phyloP scores from a whole-genome alignment of 2,329 filamentous ascomycete species.

The Claviceps paspali region DNA sequence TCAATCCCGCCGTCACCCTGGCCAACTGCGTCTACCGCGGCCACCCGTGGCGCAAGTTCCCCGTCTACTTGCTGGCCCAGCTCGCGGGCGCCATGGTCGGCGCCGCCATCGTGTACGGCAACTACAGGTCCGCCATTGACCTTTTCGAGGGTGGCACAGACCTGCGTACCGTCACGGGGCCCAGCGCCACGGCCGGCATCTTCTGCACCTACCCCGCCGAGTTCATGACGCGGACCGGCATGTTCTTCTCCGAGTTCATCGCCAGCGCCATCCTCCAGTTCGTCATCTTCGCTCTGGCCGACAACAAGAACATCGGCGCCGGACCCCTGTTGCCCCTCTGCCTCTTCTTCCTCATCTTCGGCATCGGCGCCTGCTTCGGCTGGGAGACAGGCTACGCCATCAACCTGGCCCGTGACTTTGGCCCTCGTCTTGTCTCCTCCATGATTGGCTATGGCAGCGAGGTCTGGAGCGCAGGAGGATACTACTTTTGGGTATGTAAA shows the following conservation, averaged over 20 bases:
- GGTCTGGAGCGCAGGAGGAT: constrained; percentile 51
- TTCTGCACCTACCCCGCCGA: constrained; percentile 58
- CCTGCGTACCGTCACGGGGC: constrained; percentile 43
- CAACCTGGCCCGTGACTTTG: constrained; percentile 58
- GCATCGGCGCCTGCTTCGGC: constrained; percentile 57
- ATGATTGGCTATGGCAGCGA: constrained; percentile 52
- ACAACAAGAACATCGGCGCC: constrained; percentile 39
- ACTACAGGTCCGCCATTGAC: constrained; percentile 51
- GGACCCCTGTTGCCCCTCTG: constrained; percentile 41
- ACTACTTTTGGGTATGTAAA: constrained; percentile 62
- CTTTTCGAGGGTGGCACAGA: constrained; percentile 43
- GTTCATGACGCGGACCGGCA: constrained; percentile 49
- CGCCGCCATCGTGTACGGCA: constrained; percentile 43
- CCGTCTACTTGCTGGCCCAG: constrained; percentile 51
- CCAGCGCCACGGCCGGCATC: constrained; percentile 50
- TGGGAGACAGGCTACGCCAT: constrained; percentile 68
- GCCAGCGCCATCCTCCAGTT: constrained; percentile 55
- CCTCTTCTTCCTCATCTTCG: constrained; percentile 59
- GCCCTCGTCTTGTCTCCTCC: constrained; percentile 50
- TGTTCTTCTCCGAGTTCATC: constrained; percentile 60
- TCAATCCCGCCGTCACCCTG: constrained; percentile 58
- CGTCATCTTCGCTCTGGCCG: constrained; percentile 54
- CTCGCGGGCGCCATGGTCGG: constrained; percentile 51
- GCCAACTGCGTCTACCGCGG: constrained; percentile 53
- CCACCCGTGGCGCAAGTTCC: constrained; percentile 54